Percentiles rank a stretch among this genome's conserved stretches.
Evolutionary conservation across 768 basidiomycete genomes (phyloP).

Genomic region (Xerocomellus dryophilus): DNA sequence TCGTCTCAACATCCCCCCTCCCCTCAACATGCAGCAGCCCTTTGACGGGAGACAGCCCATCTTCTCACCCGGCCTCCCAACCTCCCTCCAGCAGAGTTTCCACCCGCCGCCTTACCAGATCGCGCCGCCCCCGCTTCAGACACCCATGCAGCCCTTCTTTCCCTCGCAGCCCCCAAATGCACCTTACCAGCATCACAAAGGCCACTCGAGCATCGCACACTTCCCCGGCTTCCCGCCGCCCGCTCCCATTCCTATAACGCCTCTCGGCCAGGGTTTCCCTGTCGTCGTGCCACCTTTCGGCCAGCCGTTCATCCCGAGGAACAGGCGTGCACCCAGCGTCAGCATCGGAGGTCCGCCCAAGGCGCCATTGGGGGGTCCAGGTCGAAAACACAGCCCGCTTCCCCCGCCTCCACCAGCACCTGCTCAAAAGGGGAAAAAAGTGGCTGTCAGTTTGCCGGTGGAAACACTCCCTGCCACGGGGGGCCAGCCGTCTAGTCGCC

Average conservation of each 20-base stretch:
- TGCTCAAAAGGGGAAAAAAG: conserved; percentile 57
- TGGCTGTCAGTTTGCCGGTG: conserved; percentile 67
- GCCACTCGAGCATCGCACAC: conserved; percentile 59
- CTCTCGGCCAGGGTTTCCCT: conserved; percentile 56
- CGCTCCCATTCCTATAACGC: conserved; percentile 54
- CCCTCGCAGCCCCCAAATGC: conserved; percentile 45
- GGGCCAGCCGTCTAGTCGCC: conserved; percentile 40
- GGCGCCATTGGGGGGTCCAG: conserved; percentile 76
- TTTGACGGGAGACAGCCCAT: conserved; percentile 45
- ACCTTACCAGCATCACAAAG: conserved; percentile 50
- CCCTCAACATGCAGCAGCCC: conserved; percentile 56
- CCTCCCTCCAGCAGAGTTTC: conserved; percentile 55
- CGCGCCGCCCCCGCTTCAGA: conserved; percentile 51
- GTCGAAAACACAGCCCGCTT: conserved; percentile 71
- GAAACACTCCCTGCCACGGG: conserved; percentile 47
- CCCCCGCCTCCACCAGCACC: conserved; percentile 36
- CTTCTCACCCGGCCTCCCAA: conserved; percentile 65
- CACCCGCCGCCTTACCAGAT: conserved; percentile 51
- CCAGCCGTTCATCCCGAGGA: conserved; percentile 58
- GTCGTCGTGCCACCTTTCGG: conserved; percentile 44
- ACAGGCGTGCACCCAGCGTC: conserved; percentile 59
- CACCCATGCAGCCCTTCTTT: conserved; percentile 73
- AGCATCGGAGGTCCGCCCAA: conserved; percentile 89
- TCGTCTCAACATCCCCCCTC: conserved; percentile 55
- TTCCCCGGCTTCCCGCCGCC: conserved; percentile 61